phyloP scores from a whole-genome alignment of 1,284 basidiomycete genomes.

The Trametes sp. region DNA sequence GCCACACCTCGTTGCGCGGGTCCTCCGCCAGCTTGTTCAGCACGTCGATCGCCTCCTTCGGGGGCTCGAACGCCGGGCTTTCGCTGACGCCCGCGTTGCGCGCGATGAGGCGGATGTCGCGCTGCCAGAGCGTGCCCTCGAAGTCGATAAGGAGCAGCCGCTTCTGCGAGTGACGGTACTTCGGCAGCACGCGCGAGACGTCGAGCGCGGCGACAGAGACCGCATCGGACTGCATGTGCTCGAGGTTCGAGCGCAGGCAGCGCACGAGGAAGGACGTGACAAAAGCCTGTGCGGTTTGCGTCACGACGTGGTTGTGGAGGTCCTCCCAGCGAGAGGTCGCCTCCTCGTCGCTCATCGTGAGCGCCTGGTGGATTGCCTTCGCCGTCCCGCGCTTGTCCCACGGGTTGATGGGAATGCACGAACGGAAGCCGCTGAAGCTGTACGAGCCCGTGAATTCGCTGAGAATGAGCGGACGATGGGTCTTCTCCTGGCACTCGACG shows the following conservation, averaged over 20 bases:
- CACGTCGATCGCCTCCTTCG: slow-evolving; percentile 61
- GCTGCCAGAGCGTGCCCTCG: slow-evolving; percentile 78
- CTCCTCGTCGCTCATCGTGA: slow-evolving; percentile 82
- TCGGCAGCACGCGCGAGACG: slow-evolving; percentile 58
- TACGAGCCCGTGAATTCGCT: slow-evolving; percentile 91
- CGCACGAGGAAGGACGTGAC: slow-evolving; percentile 82
- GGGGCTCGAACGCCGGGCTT: slow-evolving; percentile 50
- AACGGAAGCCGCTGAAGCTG: slow-evolving; percentile 84
- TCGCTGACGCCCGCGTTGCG: slow-evolving; percentile 39
- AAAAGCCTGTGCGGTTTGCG: slow-evolving; percentile 88
- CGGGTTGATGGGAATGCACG: slow-evolving; percentile 86
- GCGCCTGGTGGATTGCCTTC: slow-evolving; percentile 77
- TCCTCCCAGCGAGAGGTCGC: slow-evolving; percentile 83
- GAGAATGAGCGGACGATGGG: slow-evolving; percentile 76
- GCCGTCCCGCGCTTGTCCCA: slow-evolving; percentile 82
- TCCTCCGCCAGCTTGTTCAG: slow-evolving; percentile 72
- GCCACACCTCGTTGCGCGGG: slow-evolving; percentile 79
- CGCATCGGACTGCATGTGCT: slow-evolving; percentile 57
- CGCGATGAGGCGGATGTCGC: slow-evolving; percentile 54
- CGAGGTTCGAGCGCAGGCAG: slow-evolving; percentile 72
- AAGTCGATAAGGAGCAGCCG: slow-evolving; percentile 82
- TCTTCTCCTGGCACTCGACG: slow-evolving; percentile 81
- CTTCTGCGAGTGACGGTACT: slow-evolving; percentile 67
- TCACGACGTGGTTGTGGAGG: slow-evolving; percentile 85
- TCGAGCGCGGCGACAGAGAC: slow-evolving; percentile 58